A percentile compares a stretch with the other conserved stretches of the same genome.
These are phyloP conservation scores for Melastoma malabathricum DNA, from an alignment of 345 rosid species.

Conservation along the genomic window DNA sequence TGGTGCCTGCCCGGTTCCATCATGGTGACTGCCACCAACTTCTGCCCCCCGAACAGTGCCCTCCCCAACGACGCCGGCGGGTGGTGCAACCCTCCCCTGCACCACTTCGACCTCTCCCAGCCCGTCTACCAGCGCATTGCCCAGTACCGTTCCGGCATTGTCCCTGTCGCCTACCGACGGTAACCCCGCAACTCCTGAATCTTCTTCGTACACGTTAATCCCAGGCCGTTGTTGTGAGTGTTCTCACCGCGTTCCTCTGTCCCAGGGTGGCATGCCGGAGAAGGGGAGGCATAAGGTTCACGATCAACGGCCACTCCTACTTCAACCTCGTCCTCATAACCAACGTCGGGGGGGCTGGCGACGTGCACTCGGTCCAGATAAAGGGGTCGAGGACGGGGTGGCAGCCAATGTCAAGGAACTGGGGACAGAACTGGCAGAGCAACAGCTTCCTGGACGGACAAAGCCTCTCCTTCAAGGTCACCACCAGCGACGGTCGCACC, in stretches of 20 bases:
- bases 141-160: slow-evolving; percentile 66
- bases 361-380: slow-evolving; percentile 41
- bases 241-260: not conserved
- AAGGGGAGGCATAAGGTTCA: slow-evolving; percentile 63
- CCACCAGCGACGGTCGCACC: slow-evolving; percentile 55
- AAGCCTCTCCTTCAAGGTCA: slow-evolving; percentile 60
- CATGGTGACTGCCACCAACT: slow-evolving; percentile 64
- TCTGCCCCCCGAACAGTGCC: slow-evolving; percentile 72
- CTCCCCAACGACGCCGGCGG: slow-evolving; percentile 69
- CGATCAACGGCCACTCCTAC: slow-evolving; percentile 72
- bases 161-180: slow-evolving; percentile 64
- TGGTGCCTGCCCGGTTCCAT: slow-evolving; percentile 75
- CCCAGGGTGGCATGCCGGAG: slow-evolving; percentile 57
- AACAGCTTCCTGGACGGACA: slow-evolving; percentile 58
- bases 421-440: slow-evolving; percentile 89
- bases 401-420: slow-evolving; percentile 72
- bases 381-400: slow-evolving; percentile 66
- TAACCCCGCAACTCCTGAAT: slow-evolving; percentile 5
- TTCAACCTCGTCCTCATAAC: slow-evolving; percentile 63
- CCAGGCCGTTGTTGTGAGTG: not conserved
- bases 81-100: slow-evolving; percentile 81
- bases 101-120: slow-evolving; percentile 72
- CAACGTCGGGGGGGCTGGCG: slow-evolving; percentile 79
- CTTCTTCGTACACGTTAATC: not conserved
- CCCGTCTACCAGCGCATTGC: slow-evolving; percentile 79